Evolutionary conservation across 2,329 filamentous ascomycete species (phyloP).

Genomic region (Stenocarpella maydis): DNA sequence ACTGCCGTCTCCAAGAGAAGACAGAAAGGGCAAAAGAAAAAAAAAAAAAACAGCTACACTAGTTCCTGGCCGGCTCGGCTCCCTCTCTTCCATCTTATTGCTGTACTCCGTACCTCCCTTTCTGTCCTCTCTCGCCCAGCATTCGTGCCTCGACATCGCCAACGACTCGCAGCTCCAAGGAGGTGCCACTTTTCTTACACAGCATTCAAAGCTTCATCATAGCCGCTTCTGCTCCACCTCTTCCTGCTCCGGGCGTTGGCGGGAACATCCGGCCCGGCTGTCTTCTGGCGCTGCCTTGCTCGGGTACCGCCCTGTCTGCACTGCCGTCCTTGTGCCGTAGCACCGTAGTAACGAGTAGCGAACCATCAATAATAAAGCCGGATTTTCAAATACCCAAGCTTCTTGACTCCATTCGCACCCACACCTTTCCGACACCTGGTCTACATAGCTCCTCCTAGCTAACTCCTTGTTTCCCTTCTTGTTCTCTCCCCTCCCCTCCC

Average conservation of each 20-base stretch:
- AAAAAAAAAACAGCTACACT: neutral
- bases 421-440: slow-evolving; percentile 25
- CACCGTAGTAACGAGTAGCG: slow-evolving; percentile 9
- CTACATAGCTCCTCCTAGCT: slow-evolving; percentile 24
- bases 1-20: neutral
- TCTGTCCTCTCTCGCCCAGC: neutral
- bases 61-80: slow-evolving; percentile 7
- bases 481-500: slow-evolving; percentile 19
- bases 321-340: neutral
- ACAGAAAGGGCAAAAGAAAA: neutral
- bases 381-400: slow-evolving; percentile 23
- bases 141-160: slow-evolving; percentile 2
- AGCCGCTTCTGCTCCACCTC: slow-evolving; percentile 10
- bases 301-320: slow-evolving; percentile 17
- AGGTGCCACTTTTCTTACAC: slow-evolving; percentile 30
- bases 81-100: neutral
- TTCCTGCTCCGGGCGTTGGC: slow-evolving; percentile 10
- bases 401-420: slow-evolving; percentile 27
- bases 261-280: slow-evolving; percentile 26
- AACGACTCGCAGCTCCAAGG: neutral
- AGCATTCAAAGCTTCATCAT: slow-evolving; percentile 20
- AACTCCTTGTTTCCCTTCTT: slow-evolving; percentile 28
- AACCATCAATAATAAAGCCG: slow-evolving; percentile 26
- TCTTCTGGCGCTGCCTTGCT: slow-evolving; percentile 11
- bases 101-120: too few relatives aligned